Conservation (phyloP, 495 filamentous ascomycete species). For the Neurospora tetrasperma region DNA sequence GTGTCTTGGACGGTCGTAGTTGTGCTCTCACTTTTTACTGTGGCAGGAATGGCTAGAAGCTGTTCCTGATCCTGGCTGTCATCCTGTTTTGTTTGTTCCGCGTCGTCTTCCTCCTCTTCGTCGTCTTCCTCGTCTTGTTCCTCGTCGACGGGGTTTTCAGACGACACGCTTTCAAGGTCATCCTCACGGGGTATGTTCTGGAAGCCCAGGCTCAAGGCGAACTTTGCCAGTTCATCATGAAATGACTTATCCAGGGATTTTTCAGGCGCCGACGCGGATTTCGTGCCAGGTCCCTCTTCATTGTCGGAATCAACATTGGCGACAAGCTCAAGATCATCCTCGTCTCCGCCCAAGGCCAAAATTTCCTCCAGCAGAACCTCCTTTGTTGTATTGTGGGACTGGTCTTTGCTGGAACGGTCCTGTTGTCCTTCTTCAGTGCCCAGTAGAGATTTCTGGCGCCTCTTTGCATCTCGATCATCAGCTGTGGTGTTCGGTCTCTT, state of each 20-base stretch:
- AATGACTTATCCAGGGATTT: slow-evolving; percentile 26
- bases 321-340: slow-evolving; percentile 62
- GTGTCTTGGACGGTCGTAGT: slow-evolving; percentile 13
- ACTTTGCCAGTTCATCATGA: slow-evolving; percentile 33
- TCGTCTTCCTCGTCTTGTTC: slow-evolving; percentile 19
- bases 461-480: slow-evolving; percentile 38
- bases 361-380: slow-evolving; percentile 55
- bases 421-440: slow-evolving; percentile 12
- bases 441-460: slow-evolving; percentile 28
- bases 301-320: slow-evolving; percentile 51
- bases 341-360: slow-evolving; percentile 62
- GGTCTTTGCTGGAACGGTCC: slow-evolving; percentile 2
- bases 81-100: slow-evolving; percentile 16
- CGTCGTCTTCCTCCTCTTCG: slow-evolving; percentile 16
- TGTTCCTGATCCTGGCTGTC: slow-evolving; percentile 16
- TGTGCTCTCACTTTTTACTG: slow-evolving; percentile 13
- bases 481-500: slow-evolving; percentile 30
- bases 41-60: slow-evolving; percentile 6
- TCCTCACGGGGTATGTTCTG: slow-evolving; percentile 27
- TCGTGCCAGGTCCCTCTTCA: slow-evolving; percentile 38
- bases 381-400: slow-evolving; percentile 20
- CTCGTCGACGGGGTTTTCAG: slow-evolving; percentile 22
- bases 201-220: slow-evolving; percentile 37
- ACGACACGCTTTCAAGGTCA: slow-evolving; percentile 23
- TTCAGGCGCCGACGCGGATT: slow-evolving; percentile 17